Evolutionary conservation across 345 rosid species (phyloP).

Genomic region (Excoecaria cochinchinensis): DNA sequence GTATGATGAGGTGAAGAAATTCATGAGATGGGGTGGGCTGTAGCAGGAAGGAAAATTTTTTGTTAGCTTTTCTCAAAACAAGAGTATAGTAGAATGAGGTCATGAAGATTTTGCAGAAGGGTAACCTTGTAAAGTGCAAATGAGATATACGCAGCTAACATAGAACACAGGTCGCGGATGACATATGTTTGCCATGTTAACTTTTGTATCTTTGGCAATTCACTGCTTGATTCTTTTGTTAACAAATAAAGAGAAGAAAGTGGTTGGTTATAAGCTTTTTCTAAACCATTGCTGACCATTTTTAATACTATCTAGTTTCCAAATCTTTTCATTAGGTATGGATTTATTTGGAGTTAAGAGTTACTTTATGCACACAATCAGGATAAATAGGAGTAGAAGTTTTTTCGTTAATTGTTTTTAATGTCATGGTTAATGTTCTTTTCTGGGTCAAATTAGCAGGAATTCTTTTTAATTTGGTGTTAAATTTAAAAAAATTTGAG

Average conservation of each 20-base stretch:
- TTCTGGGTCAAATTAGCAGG: too few relatives aligned
- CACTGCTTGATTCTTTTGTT: conserved; percentile 15
- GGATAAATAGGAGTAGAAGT: too few relatives aligned
- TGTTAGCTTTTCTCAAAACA: conserved; percentile 1
- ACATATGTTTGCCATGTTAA: conserved; percentile 20
- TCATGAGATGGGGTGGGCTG: conserved; percentile 73
- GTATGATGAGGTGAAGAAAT: conserved; percentile 82
- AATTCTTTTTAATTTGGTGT: too few relatives aligned
- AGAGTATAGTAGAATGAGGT: conserved; percentile 25
- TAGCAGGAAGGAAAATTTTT: conserved; percentile 28
- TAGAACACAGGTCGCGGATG: conserved; percentile 14
- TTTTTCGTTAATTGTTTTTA: too few relatives aligned
- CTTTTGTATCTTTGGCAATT: conserved; percentile 18
- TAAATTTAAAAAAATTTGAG: too few relatives aligned
- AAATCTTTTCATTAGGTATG: too few relatives aligned
- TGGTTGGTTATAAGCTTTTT: neutral
- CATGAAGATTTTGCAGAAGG: conserved; percentile 15
- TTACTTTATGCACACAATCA: too few relatives aligned
- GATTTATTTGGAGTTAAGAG: too few relatives aligned
- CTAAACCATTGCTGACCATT: neutral
- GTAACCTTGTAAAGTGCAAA: conserved; percentile 25
- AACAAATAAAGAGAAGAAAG: conserved; percentile 18
- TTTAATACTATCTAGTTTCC: too few relatives aligned
- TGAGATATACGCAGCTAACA: conserved; percentile 5
- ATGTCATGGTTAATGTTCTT: too few relatives aligned